Percentiles rank a stretch among this genome's conserved stretches.
Evolutionary conservation across 75 land plant species (phyloP).

Genomic region (Pinus tabuliformis): DNA sequence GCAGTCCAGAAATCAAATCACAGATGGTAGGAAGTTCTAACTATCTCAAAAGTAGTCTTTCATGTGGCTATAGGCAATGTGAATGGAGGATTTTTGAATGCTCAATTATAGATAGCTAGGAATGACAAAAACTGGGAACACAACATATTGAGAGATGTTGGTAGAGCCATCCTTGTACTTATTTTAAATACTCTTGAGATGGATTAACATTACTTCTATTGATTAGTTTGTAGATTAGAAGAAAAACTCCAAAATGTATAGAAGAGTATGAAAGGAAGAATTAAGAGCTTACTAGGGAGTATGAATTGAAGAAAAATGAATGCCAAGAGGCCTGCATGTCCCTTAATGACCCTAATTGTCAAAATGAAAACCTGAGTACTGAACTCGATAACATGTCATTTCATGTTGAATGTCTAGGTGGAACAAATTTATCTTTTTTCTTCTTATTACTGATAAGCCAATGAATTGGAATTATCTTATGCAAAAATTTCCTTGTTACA

Average conservation of each 20-base stretch:
- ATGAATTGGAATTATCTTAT: too few relatives aligned
- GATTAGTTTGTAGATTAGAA: conserved; percentile 29
- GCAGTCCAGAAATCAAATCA: not conserved
- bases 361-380: conserved; percentile 2
- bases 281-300: conserved; percentile 42
- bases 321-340: conserved; percentile 92
- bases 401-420: too few relatives aligned
- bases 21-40: not conserved
- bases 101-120: not conserved
- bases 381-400: too few relatives aligned
- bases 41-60: not conserved
- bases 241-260: conserved; percentile 20
- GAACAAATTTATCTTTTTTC: too few relatives aligned
- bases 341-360: conserved; percentile 66
- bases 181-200: not conserved
- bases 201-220: not conserved
- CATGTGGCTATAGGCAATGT: conserved; percentile 6
- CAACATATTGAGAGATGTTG: not conserved
- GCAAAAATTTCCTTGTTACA: too few relatives aligned
- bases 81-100: not conserved
- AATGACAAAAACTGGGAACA: not conserved
- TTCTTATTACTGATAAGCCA: too few relatives aligned
- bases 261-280: conserved; percentile 69
- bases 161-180: not conserved
- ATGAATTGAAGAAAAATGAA: conserved; percentile 54